Base-by-base conservation (phyloP, 2,329 filamentous ascomycete species). In the Claviceps sp. region DNA sequence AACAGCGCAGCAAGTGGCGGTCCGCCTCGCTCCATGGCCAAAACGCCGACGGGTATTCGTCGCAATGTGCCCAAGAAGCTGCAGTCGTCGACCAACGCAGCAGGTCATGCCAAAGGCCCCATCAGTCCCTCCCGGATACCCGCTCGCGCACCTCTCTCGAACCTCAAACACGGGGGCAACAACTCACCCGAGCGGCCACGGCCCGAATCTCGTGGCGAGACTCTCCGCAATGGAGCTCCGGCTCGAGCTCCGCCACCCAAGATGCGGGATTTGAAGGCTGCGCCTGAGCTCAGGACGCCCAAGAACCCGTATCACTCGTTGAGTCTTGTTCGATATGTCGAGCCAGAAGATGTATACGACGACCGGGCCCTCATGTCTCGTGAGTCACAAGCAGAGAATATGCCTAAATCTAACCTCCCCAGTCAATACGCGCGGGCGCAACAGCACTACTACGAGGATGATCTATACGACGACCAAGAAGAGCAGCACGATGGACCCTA, bases 301-400 rank as follows among this genome's bases (percentile, higher is more conserved):
- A 58, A 57, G 14, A 75, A 74, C 56, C 70, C 70, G 5, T 79
- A 78, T 60, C 73, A 73, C 48, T 63, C 68, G 3, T 74, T 76
- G 3, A 77, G 79, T 68, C 70, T 81, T 63, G 75, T 83, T 42
- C 73, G 80, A 19, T 73, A 76, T 7, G 73, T 82, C 4, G 76
- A 81, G 56, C 87, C 87, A 0, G 91, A 96, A 61, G 91, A 96
- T 60, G 84, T 88, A 0, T 96, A 95, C 61, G 84, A 91, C 60
- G 89, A 91, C 61, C 62, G 68, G 26, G 65, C 63, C 63, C 65
- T 52, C 34, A 61, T 60, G 13, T 54, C 68, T 58, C 47, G 64
- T 59, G 44, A 64, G 30, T 30, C 63, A 60, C 68, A 62, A 63
- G 62, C 13, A 8, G 30, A 30, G 30, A 30, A 30, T 30, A 8